Evolutionary conservation across 2,329 filamentous ascomycete species (phyloP), one percentile per base, ranked within the genome.

Genomic region (Amesomyces nigricolor): DNA sequence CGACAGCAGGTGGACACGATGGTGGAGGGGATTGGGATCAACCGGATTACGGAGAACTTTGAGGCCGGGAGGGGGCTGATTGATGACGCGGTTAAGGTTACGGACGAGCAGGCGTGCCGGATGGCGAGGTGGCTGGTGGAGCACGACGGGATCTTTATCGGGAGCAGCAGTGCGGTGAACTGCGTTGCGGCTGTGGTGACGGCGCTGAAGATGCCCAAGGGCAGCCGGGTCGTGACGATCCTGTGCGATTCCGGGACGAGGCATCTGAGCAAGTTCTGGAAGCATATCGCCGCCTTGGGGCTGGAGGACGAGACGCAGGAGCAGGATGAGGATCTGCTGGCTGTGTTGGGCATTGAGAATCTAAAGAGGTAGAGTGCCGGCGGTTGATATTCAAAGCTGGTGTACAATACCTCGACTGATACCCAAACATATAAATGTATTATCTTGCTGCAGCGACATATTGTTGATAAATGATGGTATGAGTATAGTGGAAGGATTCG

Each of bases 111-210:
- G 75, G 94, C 94, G 11, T 84, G 89, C 68, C 80, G 79, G 53
- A 99, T 99, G 94, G 94, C 92, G n/a, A 79, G 89, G 60, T 97
- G 91, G 90, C 74, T 99, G 40, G 92, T 96, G 8, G 91, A 97
- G 73, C 87, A 91, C 61, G 94, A 99, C 70, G 94, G 94, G 7
- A 85, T 99, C 51, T 99, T 99, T 66, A 79, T 91, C 40, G 95
- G 94, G 8, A 96, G 91, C 69, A 96, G 90, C 69, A 96, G 88
- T 70, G 88, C 91, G n/a, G 92, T 99, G 51, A 99, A 99, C 70
- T 96, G 91, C 78, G 87, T 89, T 42, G 89, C 88, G 4, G 87
- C 89, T 19, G 85, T 88, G 9, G 79, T 79, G 49, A 78, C 86
- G 4, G 88, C 88, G 26, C 78, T 85, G 67, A 74, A 75, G 42